Conservation (phyloP, 305 asterid genomes). For the Plantago coronopus region DNA sequence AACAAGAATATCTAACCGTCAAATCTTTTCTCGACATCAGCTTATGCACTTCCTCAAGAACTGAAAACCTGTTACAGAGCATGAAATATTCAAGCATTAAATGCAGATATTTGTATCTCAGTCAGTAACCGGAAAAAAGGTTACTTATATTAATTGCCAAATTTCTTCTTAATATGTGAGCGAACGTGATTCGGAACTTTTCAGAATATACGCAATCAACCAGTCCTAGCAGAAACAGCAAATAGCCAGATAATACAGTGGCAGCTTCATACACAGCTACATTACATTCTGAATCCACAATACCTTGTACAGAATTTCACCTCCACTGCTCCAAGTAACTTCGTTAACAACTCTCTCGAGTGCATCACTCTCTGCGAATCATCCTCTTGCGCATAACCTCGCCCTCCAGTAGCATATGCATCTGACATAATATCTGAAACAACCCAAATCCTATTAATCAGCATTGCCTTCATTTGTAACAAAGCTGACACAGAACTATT, state of each 20-base stretch:
- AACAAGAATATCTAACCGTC: slow-evolving; percentile 38
- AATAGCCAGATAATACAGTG: neutral
- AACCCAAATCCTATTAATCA: slow-evolving; percentile 7
- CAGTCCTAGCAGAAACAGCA: neutral
- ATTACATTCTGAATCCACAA: neutral
- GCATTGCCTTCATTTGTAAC: neutral
- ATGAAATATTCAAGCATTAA: slow-evolving; percentile 20
- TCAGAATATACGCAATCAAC: neutral
- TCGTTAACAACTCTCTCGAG: slow-evolving; percentile 54
- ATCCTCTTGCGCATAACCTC: slow-evolving; percentile 35
- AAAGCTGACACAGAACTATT: neutral
- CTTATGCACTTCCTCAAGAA: slow-evolving; percentile 71
- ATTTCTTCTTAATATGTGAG: no score
- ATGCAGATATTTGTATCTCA: slow-evolving; percentile 1
- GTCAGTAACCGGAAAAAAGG: slow-evolving; percentile 7
- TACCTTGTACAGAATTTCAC: slow-evolving; percentile 52
- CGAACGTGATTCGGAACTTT: no score
- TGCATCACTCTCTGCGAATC: slow-evolving; percentile 46
- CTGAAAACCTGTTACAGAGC: slow-evolving; percentile 42
- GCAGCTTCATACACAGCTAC: neutral
- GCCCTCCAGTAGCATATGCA: slow-evolving; percentile 29
- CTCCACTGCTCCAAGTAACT: slow-evolving; percentile 55
- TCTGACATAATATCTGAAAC: slow-evolving; percentile 47
- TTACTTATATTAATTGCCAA: neutral
- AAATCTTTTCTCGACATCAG: slow-evolving; percentile 61